Evolutionary conservation across 2,329 filamentous ascomycete genomes (phyloP).

Genomic region (Ophiostoma ips): DNA sequence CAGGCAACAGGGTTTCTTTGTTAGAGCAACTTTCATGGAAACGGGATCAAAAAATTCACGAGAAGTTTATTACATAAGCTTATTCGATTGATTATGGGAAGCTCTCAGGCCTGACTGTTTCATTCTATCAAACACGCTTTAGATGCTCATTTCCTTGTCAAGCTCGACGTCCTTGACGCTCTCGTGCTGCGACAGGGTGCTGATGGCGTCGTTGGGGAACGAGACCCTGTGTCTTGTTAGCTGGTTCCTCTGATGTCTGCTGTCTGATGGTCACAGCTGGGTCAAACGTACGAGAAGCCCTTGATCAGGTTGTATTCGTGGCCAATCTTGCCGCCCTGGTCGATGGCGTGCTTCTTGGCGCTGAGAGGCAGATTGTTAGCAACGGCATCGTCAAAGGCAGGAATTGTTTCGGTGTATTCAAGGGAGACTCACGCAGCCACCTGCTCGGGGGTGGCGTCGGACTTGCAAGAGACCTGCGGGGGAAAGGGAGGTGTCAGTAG

Average conservation of each 20-base stretch:
- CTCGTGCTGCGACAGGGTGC: constrained; percentile 51
- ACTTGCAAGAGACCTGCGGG: constrained; percentile 66
- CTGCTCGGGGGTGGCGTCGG: constrained; percentile 50
- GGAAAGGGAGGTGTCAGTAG: neutral
- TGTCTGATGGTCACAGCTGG: no score
- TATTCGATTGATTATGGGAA: neutral
- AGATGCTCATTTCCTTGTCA: constrained; percentile 56
- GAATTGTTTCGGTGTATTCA: neutral
- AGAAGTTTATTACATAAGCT: no score
- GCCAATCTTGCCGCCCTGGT: constrained; percentile 70
- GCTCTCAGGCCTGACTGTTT: no score
- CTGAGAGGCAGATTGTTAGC: constrained; percentile 27
- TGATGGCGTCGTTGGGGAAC: constrained; percentile 53
- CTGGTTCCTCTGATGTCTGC: neutral
- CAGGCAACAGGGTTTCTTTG: no score
- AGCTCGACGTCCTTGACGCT: constrained; percentile 62
- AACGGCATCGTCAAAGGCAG: no score
- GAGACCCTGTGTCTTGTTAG: constrained; percentile 43
- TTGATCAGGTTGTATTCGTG: constrained; percentile 82
- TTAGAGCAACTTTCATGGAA: no score
- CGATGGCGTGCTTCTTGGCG: constrained; percentile 59
- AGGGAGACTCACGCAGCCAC: constrained; percentile 44
- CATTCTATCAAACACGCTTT: no score
- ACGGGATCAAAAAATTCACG: no score
- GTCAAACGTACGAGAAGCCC: constrained; percentile 65